Evolutionary conservation across 228 moss, liverwort and hornwort species (phyloP).

Genomic region (Sphagnum fallax): DNA sequence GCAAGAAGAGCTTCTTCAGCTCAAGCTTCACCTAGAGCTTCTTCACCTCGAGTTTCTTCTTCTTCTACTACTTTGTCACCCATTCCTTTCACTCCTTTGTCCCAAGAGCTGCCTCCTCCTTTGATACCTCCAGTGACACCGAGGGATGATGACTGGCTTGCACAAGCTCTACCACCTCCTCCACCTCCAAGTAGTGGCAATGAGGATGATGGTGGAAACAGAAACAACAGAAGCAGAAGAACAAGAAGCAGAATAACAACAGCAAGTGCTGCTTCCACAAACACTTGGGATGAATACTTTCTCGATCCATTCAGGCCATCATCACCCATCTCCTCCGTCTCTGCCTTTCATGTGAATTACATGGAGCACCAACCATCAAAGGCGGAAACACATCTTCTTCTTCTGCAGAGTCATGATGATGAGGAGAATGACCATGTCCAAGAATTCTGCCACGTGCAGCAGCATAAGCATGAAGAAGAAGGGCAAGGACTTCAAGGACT

Average conservation of each 20-base stretch:
- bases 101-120: slow-evolving; percentile 24
- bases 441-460: background rate
- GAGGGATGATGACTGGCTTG: slow-evolving; percentile 37
- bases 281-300: slow-evolving; percentile 61
- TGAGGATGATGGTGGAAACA: too few relatives aligned
- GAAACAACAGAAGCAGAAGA: too few relatives aligned
- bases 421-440: slow-evolving; percentile 1
- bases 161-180: slow-evolving; percentile 3
- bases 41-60: too few relatives aligned
- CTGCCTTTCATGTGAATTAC: slow-evolving; percentile 12
- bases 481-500: slow-evolving; percentile 12
- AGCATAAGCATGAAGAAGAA: slow-evolving; percentile 28
- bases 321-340: slow-evolving; percentile 14
- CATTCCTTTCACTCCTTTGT: slow-evolving; percentile 30
- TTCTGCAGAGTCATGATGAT: background rate
- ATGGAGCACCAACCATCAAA: slow-evolving; percentile 33
- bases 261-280: slow-evolving; percentile 23
- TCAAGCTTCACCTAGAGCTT: too few relatives aligned
- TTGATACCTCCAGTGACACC: slow-evolving; percentile 33
- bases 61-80: slow-evolving; percentile 5
- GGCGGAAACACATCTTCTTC: slow-evolving; percentile 14
- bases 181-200: slow-evolving; percentile 15
- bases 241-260: too few relatives aligned
- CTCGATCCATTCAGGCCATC: slow-evolving; percentile 62
- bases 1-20: too few relatives aligned